These are phyloP conservation scores for Beta vulgaris DNA, from an alignment of 148 eudicot species.

Conservation along the genomic window DNA sequence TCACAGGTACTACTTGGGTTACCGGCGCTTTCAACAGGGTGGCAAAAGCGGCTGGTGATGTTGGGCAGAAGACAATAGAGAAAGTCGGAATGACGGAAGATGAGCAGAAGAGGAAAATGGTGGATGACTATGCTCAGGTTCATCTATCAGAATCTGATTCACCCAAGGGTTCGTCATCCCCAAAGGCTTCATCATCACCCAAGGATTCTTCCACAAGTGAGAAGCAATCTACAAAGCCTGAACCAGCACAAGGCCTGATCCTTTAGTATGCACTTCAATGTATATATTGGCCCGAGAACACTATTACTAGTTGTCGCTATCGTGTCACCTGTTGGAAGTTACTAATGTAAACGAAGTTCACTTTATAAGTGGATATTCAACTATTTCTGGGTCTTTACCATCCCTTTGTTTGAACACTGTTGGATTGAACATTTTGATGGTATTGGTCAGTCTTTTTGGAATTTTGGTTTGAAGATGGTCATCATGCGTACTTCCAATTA, in stretches of 20 bases:
- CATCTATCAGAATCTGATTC: constrained; percentile 78
- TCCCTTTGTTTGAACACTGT: constrained; percentile 11
- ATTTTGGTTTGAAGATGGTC: neutral
- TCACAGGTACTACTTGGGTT: constrained; percentile 78
- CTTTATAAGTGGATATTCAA: constrained; percentile 19
- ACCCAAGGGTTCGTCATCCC: constrained; percentile 32
- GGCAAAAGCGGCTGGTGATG: constrained; percentile 85
- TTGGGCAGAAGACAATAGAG: constrained; percentile 82
- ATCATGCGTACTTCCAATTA: neutral
- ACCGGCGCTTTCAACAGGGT: constrained; percentile 76
- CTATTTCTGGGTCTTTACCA: constrained; percentile 13
- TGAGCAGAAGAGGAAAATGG: constrained; percentile 71
- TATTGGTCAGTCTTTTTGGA: constrained; percentile 12
- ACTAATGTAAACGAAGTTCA: constrained; percentile 17
- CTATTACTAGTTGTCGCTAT: constrained; percentile 7
- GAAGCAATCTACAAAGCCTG: constrained; percentile 53
- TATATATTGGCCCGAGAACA: constrained; percentile 16
- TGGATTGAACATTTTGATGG: constrained; percentile 23
- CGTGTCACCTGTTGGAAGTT: constrained; percentile 4
- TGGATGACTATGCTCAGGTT: constrained; percentile 69
- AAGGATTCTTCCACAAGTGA: constrained; percentile 44
- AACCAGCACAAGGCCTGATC: constrained; percentile 62
- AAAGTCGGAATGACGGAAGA: constrained; percentile 75
- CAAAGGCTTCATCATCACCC: constrained; percentile 31
- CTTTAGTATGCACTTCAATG: constrained; percentile 45